Base-by-base conservation (phyloP, 2,329 filamentous ascomycete genomes). In the Aspergillus pseudotamarii region DNA sequence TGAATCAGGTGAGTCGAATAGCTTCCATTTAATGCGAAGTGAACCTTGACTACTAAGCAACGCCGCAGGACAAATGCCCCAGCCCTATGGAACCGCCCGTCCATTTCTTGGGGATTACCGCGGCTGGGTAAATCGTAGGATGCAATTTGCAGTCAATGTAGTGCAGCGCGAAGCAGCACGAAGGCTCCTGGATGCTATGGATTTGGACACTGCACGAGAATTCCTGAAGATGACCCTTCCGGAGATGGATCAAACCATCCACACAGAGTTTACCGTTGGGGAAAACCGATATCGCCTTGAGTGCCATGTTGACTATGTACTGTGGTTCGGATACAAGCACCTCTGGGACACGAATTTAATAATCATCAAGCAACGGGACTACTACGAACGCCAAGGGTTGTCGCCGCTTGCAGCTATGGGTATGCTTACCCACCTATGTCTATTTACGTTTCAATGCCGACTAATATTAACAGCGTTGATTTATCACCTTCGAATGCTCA, bases 161-260 rank as follows among this genome's bases (percentile, higher is more conserved):
- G 8, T 41, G 1, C 38, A 41, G 38, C 38, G 16, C 8, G 16
- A 19, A n/a, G 38, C 38, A 9, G 38, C 5, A n/a, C 16, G 38
- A 41, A 3, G 0, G 6, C 6, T 41, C 38, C 2, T n/a, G 3
- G 14, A 14, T 16, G 3, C 0, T 3, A 3, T 36, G 14, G 12
- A 12, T 6, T 16, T 36, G 14, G 3, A 8, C 1, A 6, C 16
- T 6, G 38, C 38, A 41, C 0, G 5, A 19, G 16, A 14, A n/a
- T 9, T 9, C 16, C 16, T 41, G 9, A 41, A 4, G 8, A n/a
- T n/a, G 38, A 14, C 14, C 38, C 38, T 41, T 41, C 19, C 16
- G 19, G 38, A 41, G 38, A 3, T 6, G 16, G 6, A 41, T 41
- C 38, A 41, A 41, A 41, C 9, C 0, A 8, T 41, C 38, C 16